Conservation (phyloP, 140 eudicot genomes). For the Stevia rebaudiana region DNA sequence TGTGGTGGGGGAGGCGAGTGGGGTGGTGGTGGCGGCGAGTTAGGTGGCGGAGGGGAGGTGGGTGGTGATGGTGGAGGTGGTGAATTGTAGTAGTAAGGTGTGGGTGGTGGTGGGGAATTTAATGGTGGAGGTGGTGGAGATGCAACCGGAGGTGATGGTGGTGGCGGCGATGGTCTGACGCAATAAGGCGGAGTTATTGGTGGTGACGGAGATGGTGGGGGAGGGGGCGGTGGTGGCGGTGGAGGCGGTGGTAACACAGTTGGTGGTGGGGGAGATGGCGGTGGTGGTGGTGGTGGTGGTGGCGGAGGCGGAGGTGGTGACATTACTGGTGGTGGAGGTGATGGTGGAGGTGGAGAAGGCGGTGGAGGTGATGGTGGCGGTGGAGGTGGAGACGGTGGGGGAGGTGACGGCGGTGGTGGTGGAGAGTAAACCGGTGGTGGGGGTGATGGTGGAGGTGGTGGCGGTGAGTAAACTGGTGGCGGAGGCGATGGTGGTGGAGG, state of each 20-base stretch:
- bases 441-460: constrained; percentile 36
- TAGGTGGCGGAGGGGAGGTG: constrained; percentile 46
- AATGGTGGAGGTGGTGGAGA: constrained; percentile 30
- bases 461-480: constrained; percentile 24
- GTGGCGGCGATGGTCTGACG: constrained; percentile 23
- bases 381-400: constrained; percentile 29
- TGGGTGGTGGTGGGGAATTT: constrained; percentile 33
- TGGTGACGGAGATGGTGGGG: constrained; percentile 23
- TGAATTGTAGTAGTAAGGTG: constrained; percentile 34
- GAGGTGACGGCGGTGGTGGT: constrained; percentile 25
- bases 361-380: constrained; percentile 40
- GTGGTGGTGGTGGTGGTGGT: constrained; percentile 1
- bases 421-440: constrained; percentile 41
- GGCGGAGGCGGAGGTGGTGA: constrained; percentile 33
- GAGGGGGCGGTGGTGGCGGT: constrained; percentile 25
- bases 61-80: constrained; percentile 47
- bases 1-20: constrained; percentile 43
- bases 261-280: constrained; percentile 16
- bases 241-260: constrained; percentile 28
- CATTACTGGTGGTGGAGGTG: constrained; percentile 37
- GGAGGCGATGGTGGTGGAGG: constrained; percentile 35
- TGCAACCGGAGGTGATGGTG: constrained; percentile 16
- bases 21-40: constrained; percentile 35
- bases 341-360: constrained; percentile 34
- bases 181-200: constrained; percentile 15